Base-by-base conservation (phyloP, 306 rosid genomes). In the Coriaria nepalensis region DNA sequence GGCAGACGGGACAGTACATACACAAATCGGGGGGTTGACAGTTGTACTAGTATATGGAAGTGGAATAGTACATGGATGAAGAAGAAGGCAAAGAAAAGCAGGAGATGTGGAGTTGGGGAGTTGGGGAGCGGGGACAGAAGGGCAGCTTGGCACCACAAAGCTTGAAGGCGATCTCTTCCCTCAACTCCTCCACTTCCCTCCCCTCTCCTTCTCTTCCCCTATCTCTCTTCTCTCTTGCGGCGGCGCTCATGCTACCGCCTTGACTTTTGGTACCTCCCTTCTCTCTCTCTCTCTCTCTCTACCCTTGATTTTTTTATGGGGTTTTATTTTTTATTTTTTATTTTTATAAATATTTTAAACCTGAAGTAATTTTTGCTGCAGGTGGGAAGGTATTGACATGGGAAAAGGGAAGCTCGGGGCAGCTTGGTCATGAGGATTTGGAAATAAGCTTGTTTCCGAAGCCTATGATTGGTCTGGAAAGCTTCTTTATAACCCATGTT, bases 111-210 rank as follows among this genome's bases (percentile, higher is more conserved):
- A 81, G 94, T 75, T 85, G 95, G 94, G 95, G 98, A 81, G 94
- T 75, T 85, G 95, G 94, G 98, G 98, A 35, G 98, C 98, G 20
- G 95, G 98, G 65, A 85, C 92, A 0, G 95, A 90, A 33, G 92
- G 85, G 15, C 97, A 90, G 48, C 78, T 85, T 13, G 80, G 87
- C 40, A 81, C 80, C 2, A 73, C 59, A 5, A 61, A 10, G 14
- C 82, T 75, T 52, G 73, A 79, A 2, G 98, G 84, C 46, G 74
- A 79, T 38, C 60, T 40, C 51, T 36, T 69, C 37, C 98, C 98
- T 41, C 95, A 67, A 49, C 79, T 72, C 52, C 73, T 82, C 40
- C 73, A 2, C n/a, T 68, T 29, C 36, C 74, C 80, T 65, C 57
- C 61, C 42, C 51, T 72, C 38, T 40, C 63, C 38, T 36, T 70